Conservation (phyloP, 2,329 filamentous ascomycete species). For the Didymella pinodella region DNA sequence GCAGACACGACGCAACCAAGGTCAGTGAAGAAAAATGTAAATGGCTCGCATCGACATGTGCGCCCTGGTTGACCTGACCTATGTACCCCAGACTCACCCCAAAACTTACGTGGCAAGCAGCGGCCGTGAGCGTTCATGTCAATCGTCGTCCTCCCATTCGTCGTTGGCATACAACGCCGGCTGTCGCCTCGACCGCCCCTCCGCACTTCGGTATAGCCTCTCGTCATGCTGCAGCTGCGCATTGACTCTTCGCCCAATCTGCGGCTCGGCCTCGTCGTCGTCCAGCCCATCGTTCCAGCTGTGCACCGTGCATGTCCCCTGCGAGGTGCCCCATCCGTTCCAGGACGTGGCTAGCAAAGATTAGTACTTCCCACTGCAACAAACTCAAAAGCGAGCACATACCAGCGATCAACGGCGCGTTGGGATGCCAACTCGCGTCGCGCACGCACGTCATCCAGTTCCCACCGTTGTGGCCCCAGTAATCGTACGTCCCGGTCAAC, state of each 20-base stretch:
- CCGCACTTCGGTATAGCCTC: slow-evolving; percentile 39
- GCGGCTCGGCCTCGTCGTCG: slow-evolving; percentile 65
- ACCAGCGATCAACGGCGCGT: slow-evolving; percentile 78
- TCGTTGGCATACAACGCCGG: slow-evolving; percentile 40
- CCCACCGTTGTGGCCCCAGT: slow-evolving; percentile 62
- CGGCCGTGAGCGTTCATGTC: slow-evolving; percentile 4
- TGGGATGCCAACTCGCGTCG: slow-evolving; percentile 91
- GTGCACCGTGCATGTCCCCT: slow-evolving; percentile 80
- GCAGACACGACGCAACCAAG: too few relatives aligned
- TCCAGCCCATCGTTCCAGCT: slow-evolving; percentile 73
- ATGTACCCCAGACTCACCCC: slow-evolving; percentile 2
- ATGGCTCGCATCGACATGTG: slow-evolving; percentile 1
- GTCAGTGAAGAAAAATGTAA: too few relatives aligned
- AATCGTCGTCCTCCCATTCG: slow-evolving; percentile 42
- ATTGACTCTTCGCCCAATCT: slow-evolving; percentile 47
- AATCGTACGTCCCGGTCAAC: slow-evolving; percentile 64
- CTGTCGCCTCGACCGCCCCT: slow-evolving; percentile 30
- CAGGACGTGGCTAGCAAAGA: slow-evolving; percentile 72
- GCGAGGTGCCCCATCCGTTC: slow-evolving; percentile 77
- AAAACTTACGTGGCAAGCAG: not conserved
- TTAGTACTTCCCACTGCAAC: slow-evolving; percentile 19
- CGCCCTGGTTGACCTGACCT: not conserved
- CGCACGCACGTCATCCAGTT: slow-evolving; percentile 81
- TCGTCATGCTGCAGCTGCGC: slow-evolving; percentile 49
- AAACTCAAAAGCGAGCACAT: slow-evolving; percentile 38